Evolutionary conservation across 2,329 filamentous ascomycete genomes (phyloP).

Genomic region (Rhinocladiella mackenziei): DNA sequence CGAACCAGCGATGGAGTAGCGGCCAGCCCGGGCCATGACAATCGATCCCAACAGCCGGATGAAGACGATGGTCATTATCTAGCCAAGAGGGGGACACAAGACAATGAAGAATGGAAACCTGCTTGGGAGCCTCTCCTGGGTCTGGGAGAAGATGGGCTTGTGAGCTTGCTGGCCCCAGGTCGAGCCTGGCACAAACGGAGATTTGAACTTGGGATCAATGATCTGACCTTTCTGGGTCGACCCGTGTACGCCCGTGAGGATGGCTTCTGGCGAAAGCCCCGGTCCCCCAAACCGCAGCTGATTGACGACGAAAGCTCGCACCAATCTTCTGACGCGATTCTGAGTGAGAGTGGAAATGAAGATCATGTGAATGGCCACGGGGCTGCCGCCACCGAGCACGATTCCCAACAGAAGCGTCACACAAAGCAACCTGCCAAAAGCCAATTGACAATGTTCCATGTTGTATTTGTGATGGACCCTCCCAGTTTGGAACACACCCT

Average conservation of each 20-base stretch:
- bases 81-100: constrained; percentile 14
- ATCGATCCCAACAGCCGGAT: constrained; percentile 18
- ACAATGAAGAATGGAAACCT: constrained; percentile 27
- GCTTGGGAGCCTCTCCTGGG: constrained; percentile 63
- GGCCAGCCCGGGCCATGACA: constrained; percentile 5
- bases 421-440: constrained; percentile 37
- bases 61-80: constrained; percentile 19
- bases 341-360: constrained; percentile 20
- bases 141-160: constrained; percentile 70
- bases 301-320: constrained; percentile 29
- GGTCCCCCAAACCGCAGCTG: constrained; percentile 36
- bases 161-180: constrained; percentile 69
- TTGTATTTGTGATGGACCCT: constrained; percentile 86
- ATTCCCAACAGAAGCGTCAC: background rate
- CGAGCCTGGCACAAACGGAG: constrained; percentile 72
- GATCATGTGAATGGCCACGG: constrained; percentile 13
- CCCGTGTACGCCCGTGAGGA: constrained; percentile 77
- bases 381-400: background rate
- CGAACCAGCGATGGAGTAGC: constrained; percentile 8
- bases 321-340: constrained; percentile 28
- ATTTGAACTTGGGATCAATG: constrained; percentile 78
- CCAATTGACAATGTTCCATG: constrained; percentile 94
- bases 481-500: constrained; percentile 70
- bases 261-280: constrained; percentile 63
- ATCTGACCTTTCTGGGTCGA: constrained; percentile 74